phyloP scores from a whole-genome alignment of 1,284 basidiomycete genomes.

The Cryptococcus sp. region DNA sequence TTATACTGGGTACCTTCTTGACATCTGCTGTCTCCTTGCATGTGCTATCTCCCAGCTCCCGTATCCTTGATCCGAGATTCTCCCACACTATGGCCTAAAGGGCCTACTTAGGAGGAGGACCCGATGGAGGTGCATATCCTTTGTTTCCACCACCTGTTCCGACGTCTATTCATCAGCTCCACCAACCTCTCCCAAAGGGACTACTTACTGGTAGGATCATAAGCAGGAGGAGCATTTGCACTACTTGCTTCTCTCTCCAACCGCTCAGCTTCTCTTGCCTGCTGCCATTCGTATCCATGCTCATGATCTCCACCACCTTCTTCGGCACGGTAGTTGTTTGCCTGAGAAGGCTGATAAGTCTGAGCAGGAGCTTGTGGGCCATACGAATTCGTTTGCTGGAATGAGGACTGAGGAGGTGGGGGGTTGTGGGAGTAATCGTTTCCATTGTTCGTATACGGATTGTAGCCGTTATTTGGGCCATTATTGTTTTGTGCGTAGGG shows the following conservation, averaged over 20 bases:
- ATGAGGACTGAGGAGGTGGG: conserved; percentile 15
- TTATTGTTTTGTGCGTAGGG: conserved; percentile 19
- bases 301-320: conserved; percentile 19
- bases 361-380: conserved; percentile 20
- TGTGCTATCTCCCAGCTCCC: too few species aligned
- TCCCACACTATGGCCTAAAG: too few species aligned
- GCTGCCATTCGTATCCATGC: conserved; percentile 45
- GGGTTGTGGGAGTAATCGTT: conserved; percentile 14
- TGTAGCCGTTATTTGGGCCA: conserved; percentile 7
- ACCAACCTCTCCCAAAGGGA: background rate
- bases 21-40: too few species aligned
- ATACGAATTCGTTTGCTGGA: conserved; percentile 12
- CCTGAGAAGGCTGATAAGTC: conserved; percentile 39
- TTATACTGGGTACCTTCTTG: too few species aligned
- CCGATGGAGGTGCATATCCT: conserved; percentile 26
- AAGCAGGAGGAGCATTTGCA: conserved; percentile 28
- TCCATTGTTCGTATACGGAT: conserved; percentile 23
- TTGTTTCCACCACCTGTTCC: conserved; percentile 12
- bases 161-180: conserved; percentile 1
- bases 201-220: conserved; percentile 31
- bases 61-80: too few species aligned
- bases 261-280: conserved; percentile 38
- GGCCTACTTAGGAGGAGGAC: conserved; percentile 24
- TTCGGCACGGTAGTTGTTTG: conserved; percentile 27
- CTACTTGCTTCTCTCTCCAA: conserved; percentile 22